These are phyloP conservation scores for Dactylellina parvicollis DNA, from an alignment of 2,329 filamentous ascomycete genomes.

Conservation along the genomic window DNA sequence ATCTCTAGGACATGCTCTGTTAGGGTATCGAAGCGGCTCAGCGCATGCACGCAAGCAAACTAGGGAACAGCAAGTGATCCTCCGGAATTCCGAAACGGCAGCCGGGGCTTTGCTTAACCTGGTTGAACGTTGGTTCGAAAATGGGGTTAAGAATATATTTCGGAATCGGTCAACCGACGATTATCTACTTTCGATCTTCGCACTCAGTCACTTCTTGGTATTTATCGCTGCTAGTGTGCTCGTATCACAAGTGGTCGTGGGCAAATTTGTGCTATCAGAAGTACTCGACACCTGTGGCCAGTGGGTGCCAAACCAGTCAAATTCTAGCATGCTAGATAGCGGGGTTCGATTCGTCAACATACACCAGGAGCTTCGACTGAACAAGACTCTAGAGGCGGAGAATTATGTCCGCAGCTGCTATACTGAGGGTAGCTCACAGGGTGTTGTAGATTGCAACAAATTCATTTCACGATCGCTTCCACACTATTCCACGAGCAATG, in stretches of 20 bases:
- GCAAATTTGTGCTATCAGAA: constrained; percentile 26
- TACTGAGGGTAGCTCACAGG: constrained; percentile 2
- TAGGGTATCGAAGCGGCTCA: neutral
- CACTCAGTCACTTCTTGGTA: neutral
- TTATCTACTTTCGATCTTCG: neutral
- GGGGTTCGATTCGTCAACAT: neutral
- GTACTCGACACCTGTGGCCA: neutral
- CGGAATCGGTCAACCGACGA: neutral
- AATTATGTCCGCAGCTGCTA: constrained; percentile 37
- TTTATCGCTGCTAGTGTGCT: constrained; percentile 25
- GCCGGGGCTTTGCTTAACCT: constrained; percentile 9
- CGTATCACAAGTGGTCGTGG: constrained; percentile 21
- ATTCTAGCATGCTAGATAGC: neutral
- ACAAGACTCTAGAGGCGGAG: constrained; percentile 26
- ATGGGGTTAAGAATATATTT: neutral
- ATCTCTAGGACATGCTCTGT: constrained; percentile 4
- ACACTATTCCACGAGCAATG: neutral
- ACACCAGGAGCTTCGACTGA: neutral
- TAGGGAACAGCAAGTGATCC: constrained; percentile 17
- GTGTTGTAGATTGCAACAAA: constrained; percentile 16
- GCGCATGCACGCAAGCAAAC: neutral
- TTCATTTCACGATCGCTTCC: constrained; percentile 3
- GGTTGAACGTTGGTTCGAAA: constrained; percentile 7
- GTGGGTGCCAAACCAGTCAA: neutral
- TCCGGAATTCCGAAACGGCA: constrained; percentile 27